Evolutionary conservation across 1,284 basidiomycete genomes (phyloP).

Genomic region (Cryptococcus depauperatus): DNA sequence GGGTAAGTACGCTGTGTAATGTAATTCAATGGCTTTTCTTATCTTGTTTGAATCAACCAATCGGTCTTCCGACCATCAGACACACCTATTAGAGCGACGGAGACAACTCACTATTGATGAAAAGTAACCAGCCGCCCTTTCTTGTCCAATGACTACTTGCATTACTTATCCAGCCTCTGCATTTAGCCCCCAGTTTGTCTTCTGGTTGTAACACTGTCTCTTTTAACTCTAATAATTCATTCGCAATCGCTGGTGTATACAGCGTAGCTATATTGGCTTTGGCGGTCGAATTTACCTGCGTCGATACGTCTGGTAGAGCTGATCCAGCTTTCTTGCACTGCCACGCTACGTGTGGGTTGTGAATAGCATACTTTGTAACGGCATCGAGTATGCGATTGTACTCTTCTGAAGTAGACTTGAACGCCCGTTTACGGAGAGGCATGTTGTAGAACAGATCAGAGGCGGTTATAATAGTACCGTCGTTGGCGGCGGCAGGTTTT

Average conservation of each 20-base stretch:
- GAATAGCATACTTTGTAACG: conserved; percentile 87
- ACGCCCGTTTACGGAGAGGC: conserved; percentile 75
- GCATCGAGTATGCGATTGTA: conserved; percentile 88
- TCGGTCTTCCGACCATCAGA: conserved; percentile 56
- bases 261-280: conserved; percentile 68
- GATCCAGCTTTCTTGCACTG: conserved; percentile 80
- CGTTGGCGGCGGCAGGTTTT: conserved; percentile 84
- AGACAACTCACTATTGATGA: conserved; percentile 78
- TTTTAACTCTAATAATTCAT: conserved; percentile 63
- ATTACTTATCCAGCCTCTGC: conserved; percentile 68
- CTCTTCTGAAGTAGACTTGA: conserved; percentile 82
- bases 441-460: conserved; percentile 96
- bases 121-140: conserved; percentile 65
- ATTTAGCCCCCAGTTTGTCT: conserved; percentile 52
- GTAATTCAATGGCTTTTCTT: conserved; percentile 76
- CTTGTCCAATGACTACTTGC: conserved; percentile 87
- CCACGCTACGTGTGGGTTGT: conserved; percentile 82
- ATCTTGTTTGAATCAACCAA: conserved; percentile 84
- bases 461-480: conserved; percentile 84
- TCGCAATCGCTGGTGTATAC: conserved; percentile 72
- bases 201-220: conserved; percentile 34
- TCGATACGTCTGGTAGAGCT: conserved; percentile 70
- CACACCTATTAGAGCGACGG: neutral
- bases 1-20: conserved; percentile 79
- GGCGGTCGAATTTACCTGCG: conserved; percentile 61